These are phyloP conservation scores for Russula griseocarnosa DNA, from an alignment of 768 basidiomycete genomes.

Conservation along the genomic window DNA sequence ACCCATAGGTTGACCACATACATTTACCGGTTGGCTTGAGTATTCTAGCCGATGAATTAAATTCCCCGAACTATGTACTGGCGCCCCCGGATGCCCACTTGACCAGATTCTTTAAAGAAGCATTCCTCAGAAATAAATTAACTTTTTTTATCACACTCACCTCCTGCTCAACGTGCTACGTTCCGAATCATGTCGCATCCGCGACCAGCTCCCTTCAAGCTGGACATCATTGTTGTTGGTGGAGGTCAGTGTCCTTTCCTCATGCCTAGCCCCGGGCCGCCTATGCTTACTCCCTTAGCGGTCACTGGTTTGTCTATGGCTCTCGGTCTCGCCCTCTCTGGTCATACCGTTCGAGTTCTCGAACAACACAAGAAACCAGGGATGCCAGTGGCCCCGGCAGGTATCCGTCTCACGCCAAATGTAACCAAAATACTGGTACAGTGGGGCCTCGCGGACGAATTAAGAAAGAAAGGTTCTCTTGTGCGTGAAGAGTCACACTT, in stretches of 20 bases:
- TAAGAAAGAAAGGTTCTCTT: constrained; percentile 9
- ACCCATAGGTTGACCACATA: neutral
- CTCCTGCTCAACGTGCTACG: neutral
- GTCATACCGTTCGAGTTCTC: constrained; percentile 27
- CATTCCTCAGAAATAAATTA: neutral
- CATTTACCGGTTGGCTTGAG: neutral
- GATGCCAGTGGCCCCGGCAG: neutral
- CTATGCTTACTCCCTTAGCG: constrained; percentile 11
- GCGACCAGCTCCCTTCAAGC: constrained; percentile 12
- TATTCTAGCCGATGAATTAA: constrained; percentile 19
- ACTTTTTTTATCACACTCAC: neutral
- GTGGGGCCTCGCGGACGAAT: constrained; percentile 27
- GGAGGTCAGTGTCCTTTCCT: constrained; percentile 13
- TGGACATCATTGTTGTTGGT: constrained; percentile 27
- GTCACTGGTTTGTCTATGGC: constrained; percentile 25
- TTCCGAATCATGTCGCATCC: constrained; percentile 5
- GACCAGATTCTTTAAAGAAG: neutral
- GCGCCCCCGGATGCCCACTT: constrained; percentile 5
- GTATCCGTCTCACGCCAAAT: constrained; percentile 24
- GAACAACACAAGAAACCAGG: constrained; percentile 7
- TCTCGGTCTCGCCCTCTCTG: constrained; percentile 23
- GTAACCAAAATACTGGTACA: constrained; percentile 25
- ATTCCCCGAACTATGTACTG: neutral
- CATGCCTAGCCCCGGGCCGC: neutral
- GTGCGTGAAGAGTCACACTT: constrained; percentile 12